phyloP scores from a whole-genome alignment of 2,329 filamentous ascomycete species.

The Penicillium sp. region DNA sequence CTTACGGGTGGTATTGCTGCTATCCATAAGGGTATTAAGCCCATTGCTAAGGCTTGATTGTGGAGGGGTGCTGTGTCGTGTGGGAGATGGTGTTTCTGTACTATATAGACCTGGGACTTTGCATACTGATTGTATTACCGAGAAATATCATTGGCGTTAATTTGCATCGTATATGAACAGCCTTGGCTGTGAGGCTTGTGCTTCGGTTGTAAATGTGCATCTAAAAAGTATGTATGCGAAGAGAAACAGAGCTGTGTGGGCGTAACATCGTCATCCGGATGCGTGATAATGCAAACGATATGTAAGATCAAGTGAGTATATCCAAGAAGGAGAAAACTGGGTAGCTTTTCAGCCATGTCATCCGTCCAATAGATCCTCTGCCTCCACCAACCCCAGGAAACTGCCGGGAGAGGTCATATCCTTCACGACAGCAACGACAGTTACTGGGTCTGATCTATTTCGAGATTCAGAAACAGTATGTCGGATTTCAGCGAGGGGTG shows the following conservation, averaged over 20 bases:
- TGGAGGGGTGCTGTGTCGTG: neutral
- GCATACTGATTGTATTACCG: slow-evolving; percentile 14
- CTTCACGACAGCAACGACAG: slow-evolving; percentile 32
- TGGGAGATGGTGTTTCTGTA: slow-evolving; percentile 10
- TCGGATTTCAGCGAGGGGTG: slow-evolving; percentile 52
- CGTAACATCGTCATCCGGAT: slow-evolving; percentile 20
- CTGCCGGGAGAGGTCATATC: slow-evolving; percentile 17
- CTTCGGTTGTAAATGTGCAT: slow-evolving; percentile 4
- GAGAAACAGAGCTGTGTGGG: slow-evolving; percentile 1
- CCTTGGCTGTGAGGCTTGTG: neutral
- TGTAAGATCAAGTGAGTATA: slow-evolving; percentile 10
- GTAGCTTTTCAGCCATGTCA: neutral
- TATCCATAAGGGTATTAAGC: slow-evolving; percentile 96
- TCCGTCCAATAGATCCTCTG: slow-evolving; percentile 28
- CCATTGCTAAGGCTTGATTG: slow-evolving; percentile 27
- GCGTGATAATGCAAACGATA: slow-evolving; percentile 3
- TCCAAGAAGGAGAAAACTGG: neutral
- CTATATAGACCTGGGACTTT: slow-evolving; percentile 16
- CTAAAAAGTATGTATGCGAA: neutral
- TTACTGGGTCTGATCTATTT: slow-evolving; percentile 8
- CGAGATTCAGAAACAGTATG: slow-evolving; percentile 18
- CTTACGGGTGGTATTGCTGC: slow-evolving; percentile 89
- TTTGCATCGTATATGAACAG: neutral
- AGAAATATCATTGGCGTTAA: slow-evolving; percentile 7
- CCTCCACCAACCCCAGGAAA: slow-evolving; percentile 32